These are phyloP conservation scores for Trichoderma guizhouense DNA, from an alignment of 2,329 filamentous ascomycete species.

Conservation along the genomic window DNA sequence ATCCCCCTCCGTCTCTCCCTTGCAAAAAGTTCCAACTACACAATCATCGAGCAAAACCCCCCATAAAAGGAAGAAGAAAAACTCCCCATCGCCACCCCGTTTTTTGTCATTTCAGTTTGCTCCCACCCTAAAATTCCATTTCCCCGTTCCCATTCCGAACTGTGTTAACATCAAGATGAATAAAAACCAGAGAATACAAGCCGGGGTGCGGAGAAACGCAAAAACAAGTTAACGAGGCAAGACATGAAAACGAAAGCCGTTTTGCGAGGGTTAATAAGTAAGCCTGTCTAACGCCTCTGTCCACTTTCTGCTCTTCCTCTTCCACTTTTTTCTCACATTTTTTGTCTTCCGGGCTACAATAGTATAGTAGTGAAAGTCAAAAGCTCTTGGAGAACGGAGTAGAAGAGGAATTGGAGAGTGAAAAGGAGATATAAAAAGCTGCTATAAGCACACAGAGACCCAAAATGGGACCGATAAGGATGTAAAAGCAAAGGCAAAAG, in stretches of 20 bases:
- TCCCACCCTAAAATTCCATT: not conserved
- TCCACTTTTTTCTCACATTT: too few species aligned
- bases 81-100: not conserved
- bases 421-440: not conserved
- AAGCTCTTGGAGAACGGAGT: not conserved
- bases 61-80: not conserved
- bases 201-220: not conserved
- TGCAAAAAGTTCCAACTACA: not conserved
- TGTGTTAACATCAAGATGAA: not conserved
- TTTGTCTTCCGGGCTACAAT: not conserved
- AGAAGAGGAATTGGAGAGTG: not conserved
- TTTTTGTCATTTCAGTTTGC: not conserved
- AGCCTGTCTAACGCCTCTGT: not conserved
- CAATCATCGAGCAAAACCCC: not conserved
- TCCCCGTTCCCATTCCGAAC: not conserved
- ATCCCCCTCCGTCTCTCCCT: not conserved
- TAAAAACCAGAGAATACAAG: not conserved
- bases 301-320: not conserved
- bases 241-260: not conserved
- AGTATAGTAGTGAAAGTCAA: not conserved
- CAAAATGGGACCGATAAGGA: not conserved
- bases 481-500: not conserved
- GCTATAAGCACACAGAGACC: slow-evolving; percentile 3
- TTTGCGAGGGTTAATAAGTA: not conserved
- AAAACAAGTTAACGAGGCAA: not conserved